phyloP scores from a whole-genome alignment of 2,329 filamentous ascomycete species.

The Aureobasidium sp. region DNA sequence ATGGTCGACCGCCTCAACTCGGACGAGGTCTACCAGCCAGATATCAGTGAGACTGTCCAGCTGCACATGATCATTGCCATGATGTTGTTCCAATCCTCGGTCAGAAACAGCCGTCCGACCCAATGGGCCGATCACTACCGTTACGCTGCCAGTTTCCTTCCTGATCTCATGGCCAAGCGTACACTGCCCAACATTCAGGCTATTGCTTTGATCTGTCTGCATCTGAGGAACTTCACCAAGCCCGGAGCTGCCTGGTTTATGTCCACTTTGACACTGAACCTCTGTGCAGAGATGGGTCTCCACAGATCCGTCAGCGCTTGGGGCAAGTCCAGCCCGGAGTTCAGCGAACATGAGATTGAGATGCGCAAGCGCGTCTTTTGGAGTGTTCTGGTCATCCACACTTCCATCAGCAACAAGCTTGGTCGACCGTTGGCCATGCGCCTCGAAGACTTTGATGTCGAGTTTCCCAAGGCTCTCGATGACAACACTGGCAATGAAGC shows the following conservation, averaged over 20 bases:
- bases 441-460: conserved; percentile 69
- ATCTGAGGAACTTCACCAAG: conserved; percentile 72
- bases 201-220: conserved; percentile 61
- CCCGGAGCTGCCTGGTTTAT: conserved; percentile 68
- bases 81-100: conserved; percentile 70
- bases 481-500: conserved; percentile 64
- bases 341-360: conserved; percentile 60
- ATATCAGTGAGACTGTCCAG: conserved; percentile 58
- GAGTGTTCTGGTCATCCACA: conserved; percentile 58
- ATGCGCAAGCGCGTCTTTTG: conserved; percentile 75
- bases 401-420: conserved; percentile 66
- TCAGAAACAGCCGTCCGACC: conserved; percentile 59
- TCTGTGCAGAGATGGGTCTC: conserved; percentile 68
- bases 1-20: conserved; percentile 66
- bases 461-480: conserved; percentile 63
- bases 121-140: conserved; percentile 73
- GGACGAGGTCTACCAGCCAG: conserved; percentile 56
- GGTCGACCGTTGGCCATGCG: conserved; percentile 70
- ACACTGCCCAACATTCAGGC: conserved; percentile 65
- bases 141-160: conserved; percentile 63
- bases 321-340: conserved; percentile 38
- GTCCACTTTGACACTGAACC: conserved; percentile 55
- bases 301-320: conserved; percentile 63
- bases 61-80: conserved; percentile 75
- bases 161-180: conserved; percentile 55